Conservation (phyloP, 75 land plant genomes). For the Larix kaempferi region DNA sequence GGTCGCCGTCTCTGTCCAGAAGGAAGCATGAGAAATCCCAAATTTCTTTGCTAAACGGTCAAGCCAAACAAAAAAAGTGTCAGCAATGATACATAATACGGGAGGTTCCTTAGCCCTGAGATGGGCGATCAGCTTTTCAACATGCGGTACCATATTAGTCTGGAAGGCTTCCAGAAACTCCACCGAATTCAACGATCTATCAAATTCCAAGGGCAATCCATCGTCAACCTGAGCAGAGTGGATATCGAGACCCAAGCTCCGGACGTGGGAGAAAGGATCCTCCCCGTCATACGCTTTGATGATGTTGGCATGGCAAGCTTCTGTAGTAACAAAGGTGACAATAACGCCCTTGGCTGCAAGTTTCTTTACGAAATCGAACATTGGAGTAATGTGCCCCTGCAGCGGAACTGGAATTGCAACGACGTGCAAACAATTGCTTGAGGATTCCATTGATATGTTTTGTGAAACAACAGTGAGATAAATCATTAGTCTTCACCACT, state of each 20-base stretch:
- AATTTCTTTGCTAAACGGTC: constrained; percentile 26
- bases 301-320: constrained; percentile 19
- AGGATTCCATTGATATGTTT: no score
- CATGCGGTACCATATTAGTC: constrained; percentile 8
- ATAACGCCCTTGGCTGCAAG: constrained; percentile 48
- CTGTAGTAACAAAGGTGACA: constrained; percentile 53
- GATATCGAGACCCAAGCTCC: constrained; percentile 31
- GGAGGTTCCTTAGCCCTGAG: background rate
- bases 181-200: constrained; percentile 18
- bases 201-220: constrained; percentile 35
- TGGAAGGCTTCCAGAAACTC: background rate
- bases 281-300: background rate
- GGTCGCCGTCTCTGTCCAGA: constrained; percentile 42
- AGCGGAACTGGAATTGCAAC: constrained; percentile 14
- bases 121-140: constrained; percentile 25
- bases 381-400: constrained; percentile 46
- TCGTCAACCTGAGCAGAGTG: constrained; percentile 27
- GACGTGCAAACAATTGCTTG: background rate
- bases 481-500: no score
- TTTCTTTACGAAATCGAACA: constrained; percentile 33
- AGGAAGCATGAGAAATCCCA: constrained; percentile 21
- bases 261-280: constrained; percentile 12
- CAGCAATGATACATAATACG: constrained; percentile 18
- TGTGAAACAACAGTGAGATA: no score
- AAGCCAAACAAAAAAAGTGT: constrained; percentile 36